Percentiles rank a stretch among this genome's conserved stretches.
These are phyloP conservation scores for Cucumis variabilis DNA, from an alignment of 331 rosid species.

Conservation along the genomic window DNA sequence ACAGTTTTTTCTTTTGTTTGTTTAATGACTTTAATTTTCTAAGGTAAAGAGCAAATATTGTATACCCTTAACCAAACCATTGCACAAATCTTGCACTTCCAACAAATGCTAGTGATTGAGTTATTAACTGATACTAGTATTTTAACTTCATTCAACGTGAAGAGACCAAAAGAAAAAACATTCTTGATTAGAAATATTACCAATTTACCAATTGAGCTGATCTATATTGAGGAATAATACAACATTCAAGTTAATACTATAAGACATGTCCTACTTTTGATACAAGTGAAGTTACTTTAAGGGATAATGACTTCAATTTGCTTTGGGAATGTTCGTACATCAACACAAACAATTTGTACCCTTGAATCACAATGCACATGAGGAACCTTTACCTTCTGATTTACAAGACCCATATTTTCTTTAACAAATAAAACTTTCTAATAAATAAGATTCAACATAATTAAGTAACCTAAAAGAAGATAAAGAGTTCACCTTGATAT, in stretches of 20 bases:
- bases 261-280: background rate
- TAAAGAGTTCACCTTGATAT: too few relatives aligned
- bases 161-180: background rate
- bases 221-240: background rate
- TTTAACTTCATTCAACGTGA: background rate
- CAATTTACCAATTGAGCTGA: background rate
- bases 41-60: background rate
- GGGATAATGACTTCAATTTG: constrained; percentile 62
- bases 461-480: too few relatives aligned
- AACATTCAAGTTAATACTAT: background rate
- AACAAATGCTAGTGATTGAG: background rate
- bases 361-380: constrained; percentile 78
- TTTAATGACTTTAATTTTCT: background rate
- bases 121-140: background rate
- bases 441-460: too few relatives aligned
- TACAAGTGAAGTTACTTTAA: constrained; percentile 52
- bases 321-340: constrained; percentile 65
- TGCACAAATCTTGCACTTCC: background rate
- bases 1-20: background rate
- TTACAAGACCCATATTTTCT: constrained; percentile 50
- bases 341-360: too few relatives aligned
- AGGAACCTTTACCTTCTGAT: constrained; percentile 90
- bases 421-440: too few relatives aligned
- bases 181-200: background rate
- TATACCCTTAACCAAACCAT: background rate